Conservation (phyloP, 1,284 basidiomycete genomes). For the Fistulina hepatica region DNA sequence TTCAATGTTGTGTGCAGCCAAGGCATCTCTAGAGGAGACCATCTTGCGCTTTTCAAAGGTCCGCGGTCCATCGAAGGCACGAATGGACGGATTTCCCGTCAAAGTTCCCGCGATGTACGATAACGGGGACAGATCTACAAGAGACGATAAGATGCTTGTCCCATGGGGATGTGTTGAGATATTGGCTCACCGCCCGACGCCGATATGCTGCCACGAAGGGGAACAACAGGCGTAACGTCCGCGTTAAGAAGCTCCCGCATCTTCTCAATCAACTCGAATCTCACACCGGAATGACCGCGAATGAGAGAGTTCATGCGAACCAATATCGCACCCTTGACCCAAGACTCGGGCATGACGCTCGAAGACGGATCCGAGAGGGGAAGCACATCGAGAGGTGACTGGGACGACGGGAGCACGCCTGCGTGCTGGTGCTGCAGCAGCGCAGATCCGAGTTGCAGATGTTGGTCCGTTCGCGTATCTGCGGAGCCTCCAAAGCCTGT, state of each 20-base stretch:
- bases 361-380: conserved; percentile 42
- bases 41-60: conserved; percentile 43
- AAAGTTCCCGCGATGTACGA: conserved; percentile 77
- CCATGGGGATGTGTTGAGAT: no score
- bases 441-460: conserved; percentile 59
- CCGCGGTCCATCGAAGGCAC: conserved; percentile 52
- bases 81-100: conserved; percentile 71
- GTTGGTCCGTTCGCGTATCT: conserved; percentile 37
- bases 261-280: conserved; percentile 71
- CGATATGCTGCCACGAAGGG: conserved; percentile 75
- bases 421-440: conserved; percentile 73
- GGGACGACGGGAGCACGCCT: conserved; percentile 53
- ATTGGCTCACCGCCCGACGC: conserved; percentile 60
- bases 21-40: conserved; percentile 53
- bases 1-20: conserved; percentile 51
- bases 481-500: conserved; percentile 76
- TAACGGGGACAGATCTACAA: conserved; percentile 60
- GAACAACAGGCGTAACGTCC: conserved; percentile 73
- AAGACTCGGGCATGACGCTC: conserved; percentile 80
- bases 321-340: conserved; percentile 83
- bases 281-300: conserved; percentile 80
- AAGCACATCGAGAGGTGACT: conserved; percentile 44
- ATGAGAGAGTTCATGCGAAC: conserved; percentile 82
- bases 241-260: conserved; percentile 66
- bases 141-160: conserved; percentile 12